Conservation (phyloP, 2,329 filamentous ascomycete species). For the Cyphellophora attinorum region DNA sequence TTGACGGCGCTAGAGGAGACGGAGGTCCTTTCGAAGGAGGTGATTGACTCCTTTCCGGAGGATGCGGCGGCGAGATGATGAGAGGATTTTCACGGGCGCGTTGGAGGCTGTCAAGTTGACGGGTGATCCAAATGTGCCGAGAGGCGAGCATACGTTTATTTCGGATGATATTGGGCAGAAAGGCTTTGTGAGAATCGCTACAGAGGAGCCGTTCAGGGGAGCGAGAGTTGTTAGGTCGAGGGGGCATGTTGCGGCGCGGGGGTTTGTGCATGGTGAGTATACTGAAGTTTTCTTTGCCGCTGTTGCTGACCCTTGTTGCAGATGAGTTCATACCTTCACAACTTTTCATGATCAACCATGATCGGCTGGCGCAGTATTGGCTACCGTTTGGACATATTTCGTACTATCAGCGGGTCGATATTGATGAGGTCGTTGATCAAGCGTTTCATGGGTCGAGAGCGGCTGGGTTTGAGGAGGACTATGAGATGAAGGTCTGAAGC, state of each 20-base stretch:
- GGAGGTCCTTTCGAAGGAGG: too few relatives aligned
- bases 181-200: conserved; percentile 55
- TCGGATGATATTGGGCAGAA: conserved; percentile 63
- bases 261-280: conserved; percentile 61
- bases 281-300: background rate
- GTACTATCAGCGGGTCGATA: conserved; percentile 33
- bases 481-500: too few relatives aligned
- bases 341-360: conserved; percentile 67
- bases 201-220: conserved; percentile 62
- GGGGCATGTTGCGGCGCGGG: conserved; percentile 67
- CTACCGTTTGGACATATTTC: conserved; percentile 40
- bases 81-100: conserved; percentile 39
- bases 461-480: too few relatives aligned
- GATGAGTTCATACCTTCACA: conserved; percentile 67
- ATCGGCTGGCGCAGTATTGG: conserved; percentile 78
- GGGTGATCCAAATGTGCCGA: conserved; percentile 79
- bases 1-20: too few relatives aligned
- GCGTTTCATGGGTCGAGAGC: conserved; percentile 8
- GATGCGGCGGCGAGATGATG: conserved; percentile 1
- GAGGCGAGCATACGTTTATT: conserved; percentile 75
- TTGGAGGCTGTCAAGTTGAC: conserved; percentile 85
- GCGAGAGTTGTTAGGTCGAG: conserved; percentile 62
- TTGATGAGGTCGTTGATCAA: conserved; percentile 26
- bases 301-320: conserved; percentile 28
- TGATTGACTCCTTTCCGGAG: background rate